A percentile compares a stretch with the other conserved stretches of the same genome.
These are phyloP conservation scores for Melaleuca alternifolia DNA, from an alignment of 345 rosid genomes.

Conservation along the genomic window DNA sequence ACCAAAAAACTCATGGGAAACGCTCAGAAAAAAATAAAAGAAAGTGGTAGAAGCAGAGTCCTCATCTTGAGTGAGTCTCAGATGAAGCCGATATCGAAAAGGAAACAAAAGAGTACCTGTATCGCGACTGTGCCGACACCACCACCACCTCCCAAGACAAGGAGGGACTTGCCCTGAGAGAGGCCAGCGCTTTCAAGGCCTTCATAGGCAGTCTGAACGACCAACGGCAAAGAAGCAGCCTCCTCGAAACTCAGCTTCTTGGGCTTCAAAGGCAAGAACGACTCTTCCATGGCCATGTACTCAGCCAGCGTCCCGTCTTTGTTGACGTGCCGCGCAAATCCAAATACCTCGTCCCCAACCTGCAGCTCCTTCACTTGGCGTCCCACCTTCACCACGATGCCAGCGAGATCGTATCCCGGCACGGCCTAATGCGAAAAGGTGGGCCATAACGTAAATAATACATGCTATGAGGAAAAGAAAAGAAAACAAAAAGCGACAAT, in stretches of 20 bases:
- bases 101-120: conserved; percentile 34
- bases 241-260: conserved; percentile 56
- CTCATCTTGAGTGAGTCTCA: not conserved
- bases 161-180: conserved; percentile 67
- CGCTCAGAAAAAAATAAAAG: not conserved
- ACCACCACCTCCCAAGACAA: conserved; percentile 80
- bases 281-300: conserved; percentile 76
- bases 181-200: conserved; percentile 66
- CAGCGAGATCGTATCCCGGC: conserved; percentile 88
- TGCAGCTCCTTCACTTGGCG: conserved; percentile 51
- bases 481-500: not conserved
- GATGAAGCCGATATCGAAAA: not conserved
- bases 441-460: not conserved
- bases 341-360: conserved; percentile 82
- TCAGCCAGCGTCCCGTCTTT: conserved; percentile 72
- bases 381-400: conserved; percentile 67
- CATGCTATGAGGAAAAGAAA: not conserved
- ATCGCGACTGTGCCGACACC: conserved; percentile 85
- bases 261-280: conserved; percentile 58
- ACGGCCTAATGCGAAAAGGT: conserved; percentile 30
- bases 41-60: not conserved
- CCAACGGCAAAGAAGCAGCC: conserved; percentile 76
- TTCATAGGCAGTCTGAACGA: conserved; percentile 69
- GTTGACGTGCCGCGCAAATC: conserved; percentile 53
- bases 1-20: not conserved